phyloP scores from a whole-genome alignment of 78 protist genomes.

The Trichosphaerium sp. region DNA sequence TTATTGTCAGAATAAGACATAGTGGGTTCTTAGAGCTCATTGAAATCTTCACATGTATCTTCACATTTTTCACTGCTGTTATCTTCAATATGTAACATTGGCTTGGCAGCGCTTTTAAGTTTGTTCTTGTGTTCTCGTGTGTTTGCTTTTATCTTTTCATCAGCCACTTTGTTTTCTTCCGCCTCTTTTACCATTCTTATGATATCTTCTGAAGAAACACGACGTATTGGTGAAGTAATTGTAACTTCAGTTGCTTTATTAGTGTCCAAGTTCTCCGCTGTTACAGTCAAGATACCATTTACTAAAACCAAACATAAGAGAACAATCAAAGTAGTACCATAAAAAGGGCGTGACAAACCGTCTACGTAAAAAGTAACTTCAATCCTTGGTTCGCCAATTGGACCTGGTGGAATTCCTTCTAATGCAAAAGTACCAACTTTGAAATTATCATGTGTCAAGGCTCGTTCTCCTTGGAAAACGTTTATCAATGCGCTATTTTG shows the following conservation, averaged over 20 bases:
- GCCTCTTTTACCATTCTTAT: slow-evolving; percentile 91
- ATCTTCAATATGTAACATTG: too few species aligned
- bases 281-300: slow-evolving; percentile 84
- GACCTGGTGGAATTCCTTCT: slow-evolving; percentile 77
- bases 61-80: too few species aligned
- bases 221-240: slow-evolving; percentile 51
- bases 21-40: too few species aligned
- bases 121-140: too few species aligned
- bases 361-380: slow-evolving; percentile 81
- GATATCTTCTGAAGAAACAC: slow-evolving; percentile 53
- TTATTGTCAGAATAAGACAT: too few species aligned
- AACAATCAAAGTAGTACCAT: too few species aligned
- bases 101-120: too few species aligned
- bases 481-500: slow-evolving; percentile 59
- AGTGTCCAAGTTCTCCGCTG: slow-evolving; percentile 85
- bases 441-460: slow-evolving; percentile 69
- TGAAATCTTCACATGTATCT: too few species aligned
- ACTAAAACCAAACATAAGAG: too few species aligned
- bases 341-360: too few species aligned
- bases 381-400: slow-evolving; percentile 79
- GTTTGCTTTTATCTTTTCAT: slow-evolving; percentile 29
- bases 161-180: slow-evolving; percentile 55
- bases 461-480: slow-evolving; percentile 85
- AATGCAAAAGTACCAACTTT: slow-evolving; percentile 70
- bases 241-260: slow-evolving; percentile 61